phyloP scores from a whole-genome alignment of 768 basidiomycete species.

The Kwoniella dejecticola region DNA sequence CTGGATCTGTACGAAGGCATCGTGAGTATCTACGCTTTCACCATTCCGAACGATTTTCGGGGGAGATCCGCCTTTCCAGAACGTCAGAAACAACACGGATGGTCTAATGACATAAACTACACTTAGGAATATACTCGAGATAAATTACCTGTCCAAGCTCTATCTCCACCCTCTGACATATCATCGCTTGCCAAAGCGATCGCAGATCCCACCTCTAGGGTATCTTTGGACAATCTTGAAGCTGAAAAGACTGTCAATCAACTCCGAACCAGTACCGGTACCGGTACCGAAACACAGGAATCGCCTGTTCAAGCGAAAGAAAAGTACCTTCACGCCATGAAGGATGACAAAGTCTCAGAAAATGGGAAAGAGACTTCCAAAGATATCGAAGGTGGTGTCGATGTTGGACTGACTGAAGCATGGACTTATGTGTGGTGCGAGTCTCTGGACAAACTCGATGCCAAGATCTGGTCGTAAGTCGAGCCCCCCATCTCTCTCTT shows the following conservation, averaged over 20 bases:
- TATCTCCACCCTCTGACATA: slow-evolving; percentile 56
- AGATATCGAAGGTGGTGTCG: slow-evolving; percentile 24
- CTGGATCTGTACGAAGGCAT: slow-evolving; percentile 82
- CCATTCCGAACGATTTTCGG: too few species aligned
- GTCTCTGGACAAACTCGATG: slow-evolving; percentile 58
- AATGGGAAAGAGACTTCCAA: background rate
- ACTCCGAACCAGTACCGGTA: background rate
- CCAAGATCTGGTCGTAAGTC: slow-evolving; percentile 66
- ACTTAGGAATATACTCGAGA: slow-evolving; percentile 71
- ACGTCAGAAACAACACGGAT: too few species aligned
- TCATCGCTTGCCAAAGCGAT: slow-evolving; percentile 17
- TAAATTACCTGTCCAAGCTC: slow-evolving; percentile 63
- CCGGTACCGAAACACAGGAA: background rate
- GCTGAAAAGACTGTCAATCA: slow-evolving; percentile 48
- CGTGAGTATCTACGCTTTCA: slow-evolving; percentile 53
- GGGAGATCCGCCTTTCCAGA: too few species aligned
- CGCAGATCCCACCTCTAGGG: slow-evolving; percentile 40
- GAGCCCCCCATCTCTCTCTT: background rate
- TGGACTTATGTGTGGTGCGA: slow-evolving; percentile 74
- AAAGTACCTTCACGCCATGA: slow-evolving; percentile 1
- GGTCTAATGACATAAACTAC: too few species aligned
- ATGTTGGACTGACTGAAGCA: slow-evolving; percentile 53
- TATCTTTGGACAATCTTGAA: slow-evolving; percentile 52
- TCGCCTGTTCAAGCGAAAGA: background rate
- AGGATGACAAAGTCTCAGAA: background rate